Percentiles rank a stretch among this genome's conserved stretches.
Evolutionary conservation across 2,329 filamentous ascomycete species (phyloP).

Genomic region (Lecanicillium sp.): DNA sequence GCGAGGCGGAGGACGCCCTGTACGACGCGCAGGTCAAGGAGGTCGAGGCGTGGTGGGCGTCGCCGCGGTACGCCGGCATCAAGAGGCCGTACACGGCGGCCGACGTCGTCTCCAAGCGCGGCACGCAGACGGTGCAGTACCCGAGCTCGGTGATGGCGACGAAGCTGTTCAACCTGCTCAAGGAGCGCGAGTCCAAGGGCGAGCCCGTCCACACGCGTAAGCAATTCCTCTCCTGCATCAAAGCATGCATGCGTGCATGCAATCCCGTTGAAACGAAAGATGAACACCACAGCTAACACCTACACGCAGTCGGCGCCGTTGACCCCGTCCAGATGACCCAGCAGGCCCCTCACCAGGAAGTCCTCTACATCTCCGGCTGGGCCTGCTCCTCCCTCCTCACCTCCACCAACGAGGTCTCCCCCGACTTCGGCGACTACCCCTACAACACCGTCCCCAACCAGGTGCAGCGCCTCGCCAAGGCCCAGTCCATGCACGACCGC

Average conservation of each 20-base stretch:
- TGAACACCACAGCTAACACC: no score
- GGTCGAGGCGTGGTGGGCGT: constrained; percentile 86
- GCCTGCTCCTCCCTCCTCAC: constrained; percentile 92
- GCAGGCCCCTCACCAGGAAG: constrained; percentile 91
- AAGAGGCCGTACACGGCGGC: constrained; percentile 84
- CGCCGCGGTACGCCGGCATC: constrained; percentile 79
- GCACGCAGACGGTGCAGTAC: constrained; percentile 78
- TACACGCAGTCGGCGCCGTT: constrained; percentile 78
- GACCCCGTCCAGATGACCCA: constrained; percentile 99
- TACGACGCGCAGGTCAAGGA: constrained; percentile 79
- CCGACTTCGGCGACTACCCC: constrained; percentile 97
- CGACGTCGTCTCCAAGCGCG: constrained; percentile 90
- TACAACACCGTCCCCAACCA: constrained; percentile 99
- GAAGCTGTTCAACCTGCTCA: constrained; percentile 87
- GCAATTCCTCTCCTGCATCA: no score
- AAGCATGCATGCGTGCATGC: no score
- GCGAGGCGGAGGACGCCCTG: constrained; percentile 74
- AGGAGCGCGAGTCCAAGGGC: constrained; percentile 68
- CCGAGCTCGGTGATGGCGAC: constrained; percentile 91
- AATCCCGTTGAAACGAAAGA: no score
- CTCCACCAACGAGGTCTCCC: constrained; percentile 91
- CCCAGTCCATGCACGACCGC: constrained; percentile 92
- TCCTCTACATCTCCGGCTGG: constrained; percentile 95
- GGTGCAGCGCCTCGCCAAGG: constrained; percentile 92
- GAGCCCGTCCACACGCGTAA: constrained; percentile 89